Percentiles rank a stretch among this genome's conserved stretches.
phyloP scores from a whole-genome alignment of 2,329 filamentous ascomycete genomes.

The Xylaria sp. region DNA sequence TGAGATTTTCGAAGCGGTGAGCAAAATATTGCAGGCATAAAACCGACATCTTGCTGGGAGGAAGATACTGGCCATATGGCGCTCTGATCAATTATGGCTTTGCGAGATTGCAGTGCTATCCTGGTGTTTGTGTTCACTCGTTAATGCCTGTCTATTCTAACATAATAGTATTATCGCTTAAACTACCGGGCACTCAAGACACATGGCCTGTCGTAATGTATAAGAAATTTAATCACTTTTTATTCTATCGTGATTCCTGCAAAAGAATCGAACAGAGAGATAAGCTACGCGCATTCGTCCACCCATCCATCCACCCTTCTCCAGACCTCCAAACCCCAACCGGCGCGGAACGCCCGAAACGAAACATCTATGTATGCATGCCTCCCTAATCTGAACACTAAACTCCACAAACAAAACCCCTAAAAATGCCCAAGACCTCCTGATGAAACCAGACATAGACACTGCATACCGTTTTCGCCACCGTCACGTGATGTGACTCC shows the following conservation, averaged over 20 bases:
- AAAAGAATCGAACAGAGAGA: background rate
- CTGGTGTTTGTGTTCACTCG: background rate
- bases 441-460: background rate
- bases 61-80: background rate
- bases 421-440: background rate
- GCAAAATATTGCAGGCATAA: constrained; percentile 12
- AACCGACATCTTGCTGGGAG: background rate
- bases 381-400: background rate
- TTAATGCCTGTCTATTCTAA: background rate
- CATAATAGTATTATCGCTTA: background rate
- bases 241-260: background rate
- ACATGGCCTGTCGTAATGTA: background rate
- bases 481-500: background rate
- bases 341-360: constrained; percentile 22
- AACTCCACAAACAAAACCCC: background rate
- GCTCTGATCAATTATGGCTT: background rate
- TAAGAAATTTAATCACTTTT: constrained; percentile 13
- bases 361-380: background rate
- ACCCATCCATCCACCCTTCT: background rate
- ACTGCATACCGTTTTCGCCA: background rate
- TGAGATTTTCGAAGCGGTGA: constrained; percentile 13
- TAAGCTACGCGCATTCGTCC: background rate
- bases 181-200: background rate
- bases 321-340: background rate
- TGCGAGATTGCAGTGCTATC: background rate